Percentiles rank a stretch among this genome's conserved stretches.
phyloP scores from a whole-genome alignment of 2,329 filamentous ascomycete species.

The Colletotrichum chrysophilum region DNA sequence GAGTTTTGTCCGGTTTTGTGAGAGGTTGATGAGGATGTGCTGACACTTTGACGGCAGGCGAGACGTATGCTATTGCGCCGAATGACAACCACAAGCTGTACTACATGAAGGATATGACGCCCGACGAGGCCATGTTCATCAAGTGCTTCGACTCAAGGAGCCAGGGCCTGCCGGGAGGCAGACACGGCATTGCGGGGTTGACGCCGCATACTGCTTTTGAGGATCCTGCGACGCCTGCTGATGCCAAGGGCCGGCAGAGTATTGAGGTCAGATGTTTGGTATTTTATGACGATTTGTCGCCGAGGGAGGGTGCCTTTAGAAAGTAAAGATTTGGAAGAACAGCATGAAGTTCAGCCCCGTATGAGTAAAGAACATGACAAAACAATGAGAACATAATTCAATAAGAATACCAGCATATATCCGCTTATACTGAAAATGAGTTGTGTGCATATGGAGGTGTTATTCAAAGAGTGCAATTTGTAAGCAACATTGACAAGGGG shows the following conservation, averaged over 20 bases:
- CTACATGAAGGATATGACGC: slow-evolving; percentile 72
- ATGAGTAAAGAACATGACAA: background rate
- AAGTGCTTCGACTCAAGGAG: slow-evolving; percentile 60
- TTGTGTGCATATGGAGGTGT: background rate
- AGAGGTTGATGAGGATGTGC: background rate
- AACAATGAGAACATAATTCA: background rate
- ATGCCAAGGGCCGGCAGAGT: slow-evolving; percentile 69
- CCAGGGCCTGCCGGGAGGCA: slow-evolving; percentile 45
- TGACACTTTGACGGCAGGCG: slow-evolving; percentile 41
- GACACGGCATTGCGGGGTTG: slow-evolving; percentile 50
- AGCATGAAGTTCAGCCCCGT: background rate
- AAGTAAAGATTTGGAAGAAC: background rate
- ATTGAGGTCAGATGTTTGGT: slow-evolving; percentile 70
- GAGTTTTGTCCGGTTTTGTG: background rate
- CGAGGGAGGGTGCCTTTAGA: background rate
- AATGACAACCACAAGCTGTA: slow-evolving; percentile 66
- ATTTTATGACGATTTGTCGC: slow-evolving; percentile 53
- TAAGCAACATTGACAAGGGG: background rate
- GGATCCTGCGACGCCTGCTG: slow-evolving; percentile 68
- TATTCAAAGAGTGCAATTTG: background rate
- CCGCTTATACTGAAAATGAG: background rate
- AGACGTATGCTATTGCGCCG: slow-evolving; percentile 65
- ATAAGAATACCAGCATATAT: background rate
- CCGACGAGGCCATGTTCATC: slow-evolving; percentile 51
- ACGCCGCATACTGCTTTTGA: slow-evolving; percentile 61